Evolutionary conservation across 78 protist genomes (phyloP), one percentile per base, ranked within the genome.

Genomic region (Tieghemostelium lacteum): DNA sequence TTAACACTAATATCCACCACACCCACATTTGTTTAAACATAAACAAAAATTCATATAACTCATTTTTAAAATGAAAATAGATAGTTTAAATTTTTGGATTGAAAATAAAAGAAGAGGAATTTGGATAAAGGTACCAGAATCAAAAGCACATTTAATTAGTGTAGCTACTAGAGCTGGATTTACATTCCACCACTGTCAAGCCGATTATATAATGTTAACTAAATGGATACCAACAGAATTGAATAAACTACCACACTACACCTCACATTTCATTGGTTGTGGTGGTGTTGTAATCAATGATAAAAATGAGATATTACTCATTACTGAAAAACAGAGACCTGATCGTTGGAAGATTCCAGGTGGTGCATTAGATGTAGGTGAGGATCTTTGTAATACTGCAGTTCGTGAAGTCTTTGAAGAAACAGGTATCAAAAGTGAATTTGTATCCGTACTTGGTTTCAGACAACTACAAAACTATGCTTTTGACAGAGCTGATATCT

Each of bases 331-430:
- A 39, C 86, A 88, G 49, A 63, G 93, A 42, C 93, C 93, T 0
- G 72, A 67, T 34, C 62, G 66, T 26, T 93, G 96, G 96, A 93
- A 93, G 86, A 80, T 93, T 54, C 96, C 96, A 67, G 96, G 96
- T 45, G 96, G 96, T 52, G 65, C 83, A 2, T 39, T 64, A 0
- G 96, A 93, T 39, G 8, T 73, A 3, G 96, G 96, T 4, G 96
- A 93, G 28, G 93, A 85, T 42, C 86, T 93, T 28, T 65, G 92
- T 28, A 34, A 8, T 1, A 78, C 96, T 40, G 94, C 96, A 8
- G 65, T 87, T 29, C 86, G 96, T 65, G 96, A 93, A 49, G 96
- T 93, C 2, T 87, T 50, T 1, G 96, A 93, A 49, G 96, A 93
- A n/a, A 93, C 96, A 14, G 96, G 96, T 69, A 62, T 93, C 1